A percentile compares a stretch with the other conserved stretches of the same genome.
Evolutionary conservation across 140 eudicot species (phyloP).

Genomic region (Anethum foeniculum): DNA sequence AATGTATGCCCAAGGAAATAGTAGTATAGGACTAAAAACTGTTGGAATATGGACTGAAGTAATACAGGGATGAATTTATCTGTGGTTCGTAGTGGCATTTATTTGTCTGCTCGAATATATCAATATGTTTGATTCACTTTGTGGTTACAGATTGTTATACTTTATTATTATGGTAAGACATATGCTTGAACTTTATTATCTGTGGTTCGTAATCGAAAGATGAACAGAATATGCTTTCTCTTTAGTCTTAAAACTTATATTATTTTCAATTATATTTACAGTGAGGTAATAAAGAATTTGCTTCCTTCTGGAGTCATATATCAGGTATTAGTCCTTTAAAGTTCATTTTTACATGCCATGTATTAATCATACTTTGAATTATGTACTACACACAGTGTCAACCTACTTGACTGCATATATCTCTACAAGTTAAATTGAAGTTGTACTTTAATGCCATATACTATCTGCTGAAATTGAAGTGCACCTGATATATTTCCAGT

Average conservation of each 20-base stretch:
- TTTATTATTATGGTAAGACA: neutral
- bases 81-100: neutral
- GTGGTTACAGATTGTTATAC: neutral
- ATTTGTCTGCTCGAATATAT: too few species aligned
- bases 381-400: neutral
- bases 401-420: neutral
- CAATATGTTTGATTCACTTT: neutral
- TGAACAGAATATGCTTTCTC: neutral
- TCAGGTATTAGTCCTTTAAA: constrained; percentile 44
- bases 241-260: neutral
- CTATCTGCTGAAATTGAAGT: neutral
- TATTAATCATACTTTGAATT: neutral
- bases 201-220: neutral
- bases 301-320: constrained; percentile 72
- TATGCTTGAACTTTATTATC: neutral
- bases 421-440: neutral
- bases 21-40: neutral
- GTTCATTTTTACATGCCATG: neutral
- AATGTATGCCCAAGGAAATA: neutral
- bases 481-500: neutral
- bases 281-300: constrained; percentile 63
- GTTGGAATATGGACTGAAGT: neutral
- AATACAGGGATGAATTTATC: neutral
- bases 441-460: neutral
- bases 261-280: constrained; percentile 27